Conservation (phyloP, 805 yeast genomes). For the Komagataella pastoris region DNA sequence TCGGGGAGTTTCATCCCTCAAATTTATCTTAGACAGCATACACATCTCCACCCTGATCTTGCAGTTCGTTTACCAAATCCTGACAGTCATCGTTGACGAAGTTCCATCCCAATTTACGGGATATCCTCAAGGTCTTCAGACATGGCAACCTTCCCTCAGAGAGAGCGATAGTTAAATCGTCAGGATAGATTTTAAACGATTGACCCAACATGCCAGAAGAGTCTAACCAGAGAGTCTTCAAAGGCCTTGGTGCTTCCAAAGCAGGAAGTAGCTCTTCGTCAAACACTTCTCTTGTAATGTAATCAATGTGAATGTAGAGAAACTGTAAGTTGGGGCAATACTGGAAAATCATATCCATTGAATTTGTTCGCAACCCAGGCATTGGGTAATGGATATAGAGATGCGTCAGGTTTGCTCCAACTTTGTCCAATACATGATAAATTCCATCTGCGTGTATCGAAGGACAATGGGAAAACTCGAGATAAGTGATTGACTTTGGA, state of each 20-base stretch:
- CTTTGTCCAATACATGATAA: constrained; percentile 40
- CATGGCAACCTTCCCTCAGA: constrained; percentile 65
- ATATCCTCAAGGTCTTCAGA: constrained; percentile 49
- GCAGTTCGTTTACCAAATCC: constrained; percentile 56
- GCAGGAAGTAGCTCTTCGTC: constrained; percentile 28
- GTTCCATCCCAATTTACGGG: constrained; percentile 82
- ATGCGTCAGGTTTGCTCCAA: constrained; percentile 53
- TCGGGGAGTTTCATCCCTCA: background rate
- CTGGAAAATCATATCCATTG: constrained; percentile 60
- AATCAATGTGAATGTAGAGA: constrained; percentile 69
- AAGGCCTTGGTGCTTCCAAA: constrained; percentile 24
- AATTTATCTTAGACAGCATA: constrained; percentile 23
- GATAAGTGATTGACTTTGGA: constrained; percentile 54
- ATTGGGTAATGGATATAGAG: constrained; percentile 75
- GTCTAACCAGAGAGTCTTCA: constrained; percentile 55
- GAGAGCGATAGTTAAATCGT: constrained; percentile 77
- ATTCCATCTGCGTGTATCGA: constrained; percentile 52
- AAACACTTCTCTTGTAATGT: constrained; percentile 40
- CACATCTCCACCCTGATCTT: constrained; percentile 68
- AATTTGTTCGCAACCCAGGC: constrained; percentile 60
- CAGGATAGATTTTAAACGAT: constrained; percentile 71
- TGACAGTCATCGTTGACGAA: constrained; percentile 43
- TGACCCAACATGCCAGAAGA: constrained; percentile 85
- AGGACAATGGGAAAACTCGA: constrained; percentile 87
- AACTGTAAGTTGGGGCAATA: constrained; percentile 63